Conservation (phyloP, 768 basidiomycete genomes). For the Psilocybe cubensis region DNA sequence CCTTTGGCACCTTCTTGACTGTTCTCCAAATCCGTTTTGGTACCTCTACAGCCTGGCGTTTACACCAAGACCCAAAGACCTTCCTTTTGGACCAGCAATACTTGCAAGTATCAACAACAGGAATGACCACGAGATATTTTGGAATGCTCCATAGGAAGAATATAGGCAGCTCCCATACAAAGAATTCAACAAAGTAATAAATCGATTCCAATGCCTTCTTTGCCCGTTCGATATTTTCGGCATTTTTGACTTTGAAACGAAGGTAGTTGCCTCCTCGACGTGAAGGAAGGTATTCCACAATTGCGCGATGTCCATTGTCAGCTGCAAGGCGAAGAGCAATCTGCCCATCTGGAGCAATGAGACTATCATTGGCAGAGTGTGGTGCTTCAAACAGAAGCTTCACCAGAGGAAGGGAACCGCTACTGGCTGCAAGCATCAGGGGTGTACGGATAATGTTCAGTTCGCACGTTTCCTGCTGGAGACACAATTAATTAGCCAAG, state of each 20-base stretch:
- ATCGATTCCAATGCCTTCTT: not conserved
- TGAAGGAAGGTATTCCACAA: constrained; percentile 10
- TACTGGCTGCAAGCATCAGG: constrained; percentile 2
- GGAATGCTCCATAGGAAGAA: not conserved
- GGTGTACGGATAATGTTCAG: not conserved
- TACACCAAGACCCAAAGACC: not conserved
- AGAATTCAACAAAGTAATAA: not conserved
- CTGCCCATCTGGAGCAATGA: constrained; percentile 11
- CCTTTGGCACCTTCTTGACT: not conserved
- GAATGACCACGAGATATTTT: not conserved
- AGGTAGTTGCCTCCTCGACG: constrained; percentile 5
- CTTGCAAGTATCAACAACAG: not conserved
- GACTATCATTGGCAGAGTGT: constrained; percentile 2
- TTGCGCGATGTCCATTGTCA: not conserved
- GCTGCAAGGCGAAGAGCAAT: constrained; percentile 11
- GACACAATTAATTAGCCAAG: not conserved
- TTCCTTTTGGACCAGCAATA: constrained; percentile 3
- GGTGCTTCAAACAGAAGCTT: constrained; percentile 5
- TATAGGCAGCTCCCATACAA: constrained; percentile 1
- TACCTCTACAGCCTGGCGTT: not conserved
- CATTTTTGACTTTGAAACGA: not conserved
- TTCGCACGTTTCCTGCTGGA: not conserved
- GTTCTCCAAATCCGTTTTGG: constrained; percentile 1
- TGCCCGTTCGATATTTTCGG: not conserved
- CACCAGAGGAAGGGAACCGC: constrained; percentile 9